A percentile compares a stretch with the other conserved stretches of the same genome.
These are phyloP conservation scores for Wallacemonas sp. DNA, from an alignment of 208 protist genomes.

Conservation along the genomic window DNA sequence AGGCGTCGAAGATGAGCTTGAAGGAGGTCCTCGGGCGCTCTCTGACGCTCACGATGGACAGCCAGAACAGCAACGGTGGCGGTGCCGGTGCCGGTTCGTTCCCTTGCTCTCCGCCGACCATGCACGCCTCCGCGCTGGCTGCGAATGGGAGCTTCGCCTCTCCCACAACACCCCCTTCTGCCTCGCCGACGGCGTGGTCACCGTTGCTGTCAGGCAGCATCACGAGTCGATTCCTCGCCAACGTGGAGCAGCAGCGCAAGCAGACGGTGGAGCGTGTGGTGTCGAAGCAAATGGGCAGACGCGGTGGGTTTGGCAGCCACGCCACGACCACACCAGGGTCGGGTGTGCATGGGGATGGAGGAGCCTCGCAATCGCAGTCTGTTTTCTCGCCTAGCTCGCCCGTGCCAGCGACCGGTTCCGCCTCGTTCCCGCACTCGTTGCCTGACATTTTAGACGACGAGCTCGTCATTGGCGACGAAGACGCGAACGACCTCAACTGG, in stretches of 20 bases:
- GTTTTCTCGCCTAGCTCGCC: not conserved
- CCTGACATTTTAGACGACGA: conserved; percentile 31
- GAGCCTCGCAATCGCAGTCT: not conserved
- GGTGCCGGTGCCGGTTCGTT: no score
- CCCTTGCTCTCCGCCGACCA: not conserved
- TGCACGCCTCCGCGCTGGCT: not conserved
- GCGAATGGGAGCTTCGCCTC: conserved; percentile 21
- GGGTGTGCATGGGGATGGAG: not conserved
- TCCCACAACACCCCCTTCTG: conserved; percentile 19
- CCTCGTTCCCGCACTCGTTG: not conserved
- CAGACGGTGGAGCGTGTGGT: conserved; percentile 66
- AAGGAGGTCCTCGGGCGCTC: conserved; percentile 58
- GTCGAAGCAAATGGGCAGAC: no score
- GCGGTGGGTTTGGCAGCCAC: no score
- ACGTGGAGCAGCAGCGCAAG: conserved; percentile 52
- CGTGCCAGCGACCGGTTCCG: not conserved
- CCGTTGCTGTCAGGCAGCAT: conserved; percentile 51
- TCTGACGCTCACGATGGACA: not conserved
- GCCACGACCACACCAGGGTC: not conserved
- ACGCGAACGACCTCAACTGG: conserved; percentile 41
- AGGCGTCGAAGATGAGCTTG: conserved; percentile 62
- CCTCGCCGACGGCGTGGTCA: conserved; percentile 61
- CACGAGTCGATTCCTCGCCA: conserved; percentile 76
- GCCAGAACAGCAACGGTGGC: no score
- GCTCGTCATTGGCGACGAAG: conserved; percentile 70